Base-by-base conservation (phyloP, 1,284 basidiomycete genomes). In the Boletus hoseneyae region DNA sequence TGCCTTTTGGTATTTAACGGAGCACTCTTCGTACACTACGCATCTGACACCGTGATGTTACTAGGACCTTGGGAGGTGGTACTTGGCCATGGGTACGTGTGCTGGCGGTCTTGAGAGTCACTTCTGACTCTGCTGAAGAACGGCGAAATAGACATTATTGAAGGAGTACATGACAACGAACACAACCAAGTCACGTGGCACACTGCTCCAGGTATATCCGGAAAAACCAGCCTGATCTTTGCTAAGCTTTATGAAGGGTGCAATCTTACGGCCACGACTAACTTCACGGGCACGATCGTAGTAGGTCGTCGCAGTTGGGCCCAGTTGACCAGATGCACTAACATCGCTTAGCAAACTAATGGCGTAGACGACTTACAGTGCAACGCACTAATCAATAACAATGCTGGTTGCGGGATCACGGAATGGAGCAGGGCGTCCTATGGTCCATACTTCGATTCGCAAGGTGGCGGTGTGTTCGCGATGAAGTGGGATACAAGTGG, bases 121-220 rank as follows among this genome's bases (percentile, higher is more conserved):
- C 13, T 29, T 37, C 52, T 48, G 41, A 51, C 40, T 57, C 47
- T 51, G 42, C 42, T 52, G 32, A 59, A 80, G 77, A 67, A 68
- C 3, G 83, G 83, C 13, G 83, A 85, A 62, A 83, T 86, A 57
- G 84, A 85, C 64, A 81, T 85, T 44, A 73, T 86, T 15, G 84
- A 86, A 60, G 78, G 80, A 21, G 80, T 83, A 3, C 80, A 82
- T 52, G 75, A 78, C 51, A 80, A 79, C 53, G 67, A 76, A 48
- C 75, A 80, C 57, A 84, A 84, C 51, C 81, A 83, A 64, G 77
- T 81, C 41, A 79, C 82, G 40, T 81, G 79, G 71, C 81, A 84
- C 57, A 80, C 79, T 15, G 70, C 67, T 29, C 67, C 73, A 39
- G 71, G 76, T 79, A 65, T 43, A 67, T 57, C 15, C n/a, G 19